Conservation (phyloP, 2,329 filamentous ascomycete genomes). For the Penicillium thymicola region DNA sequence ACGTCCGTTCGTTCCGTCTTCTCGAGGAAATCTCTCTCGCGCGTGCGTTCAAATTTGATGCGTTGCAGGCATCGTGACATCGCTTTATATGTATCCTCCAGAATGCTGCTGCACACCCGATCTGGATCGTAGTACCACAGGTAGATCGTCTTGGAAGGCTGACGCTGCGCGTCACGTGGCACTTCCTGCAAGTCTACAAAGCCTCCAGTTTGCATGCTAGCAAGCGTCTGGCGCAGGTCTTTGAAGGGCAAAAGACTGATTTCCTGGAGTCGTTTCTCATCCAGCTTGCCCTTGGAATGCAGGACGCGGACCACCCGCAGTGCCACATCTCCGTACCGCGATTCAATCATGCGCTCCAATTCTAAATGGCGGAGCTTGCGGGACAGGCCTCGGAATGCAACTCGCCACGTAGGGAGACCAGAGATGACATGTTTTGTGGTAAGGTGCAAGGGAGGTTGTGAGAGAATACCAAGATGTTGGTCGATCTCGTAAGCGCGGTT, state of each 20-base stretch:
- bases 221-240: constrained; percentile 79
- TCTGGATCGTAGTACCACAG: constrained; percentile 87
- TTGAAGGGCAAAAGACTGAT: constrained; percentile 79
- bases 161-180: constrained; percentile 77
- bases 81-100: constrained; percentile 82
- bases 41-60: constrained; percentile 69
- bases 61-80: constrained; percentile 85
- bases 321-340: constrained; percentile 71
- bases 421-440: constrained; percentile 36
- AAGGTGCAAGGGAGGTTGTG: constrained; percentile 40
- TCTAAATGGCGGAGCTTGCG: constrained; percentile 70
- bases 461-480: constrained; percentile 50
- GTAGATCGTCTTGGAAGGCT: constrained; percentile 80
- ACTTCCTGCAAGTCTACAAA: constrained; percentile 92
- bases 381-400: constrained; percentile 75
- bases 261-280: constrained; percentile 82
- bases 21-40: constrained; percentile 68
- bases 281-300: constrained; percentile 83
- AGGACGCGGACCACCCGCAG: constrained; percentile 83
- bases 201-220: constrained; percentile 79
- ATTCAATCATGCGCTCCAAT: constrained; percentile 75
- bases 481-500: constrained; percentile 36
- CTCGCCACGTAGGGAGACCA: constrained; percentile 71
- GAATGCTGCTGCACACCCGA: constrained; percentile 64
- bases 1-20: constrained; percentile 85